Percentiles rank a stretch among this genome's conserved stretches.
Evolutionary conservation across 352 stramenopile genomes (phyloP).

Genomic region (Phytophthora sojae): DNA sequence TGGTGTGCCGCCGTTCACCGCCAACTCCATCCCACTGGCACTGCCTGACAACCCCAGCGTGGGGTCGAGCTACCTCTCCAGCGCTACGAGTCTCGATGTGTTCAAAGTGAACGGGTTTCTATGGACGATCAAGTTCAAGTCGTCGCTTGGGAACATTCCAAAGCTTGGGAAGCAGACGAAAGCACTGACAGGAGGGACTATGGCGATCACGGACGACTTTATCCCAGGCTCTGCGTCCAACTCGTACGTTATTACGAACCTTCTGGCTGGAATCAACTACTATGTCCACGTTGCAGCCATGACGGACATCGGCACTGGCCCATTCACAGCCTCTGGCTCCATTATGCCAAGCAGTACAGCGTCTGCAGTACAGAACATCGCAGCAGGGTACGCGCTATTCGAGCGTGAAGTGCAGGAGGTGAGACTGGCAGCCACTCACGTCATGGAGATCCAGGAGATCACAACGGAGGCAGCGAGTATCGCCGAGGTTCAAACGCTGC

Average conservation of each 20-base stretch:
- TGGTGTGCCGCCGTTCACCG: slow-evolving; percentile 35
- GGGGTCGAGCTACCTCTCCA: slow-evolving; percentile 46
- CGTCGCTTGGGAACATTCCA: slow-evolving; percentile 70
- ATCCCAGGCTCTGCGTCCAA: slow-evolving; percentile 46
- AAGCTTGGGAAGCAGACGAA: slow-evolving; percentile 43
- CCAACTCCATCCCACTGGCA: slow-evolving; percentile 65
- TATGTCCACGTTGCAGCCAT: slow-evolving; percentile 66
- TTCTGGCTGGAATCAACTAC: slow-evolving; percentile 74
- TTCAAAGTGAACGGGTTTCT: slow-evolving; percentile 83
- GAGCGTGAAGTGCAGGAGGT: slow-evolving; percentile 77
- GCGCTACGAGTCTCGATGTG: slow-evolving; percentile 45
- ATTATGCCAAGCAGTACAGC: slow-evolving; percentile 63
- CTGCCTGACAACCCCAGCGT: slow-evolving; percentile 30
- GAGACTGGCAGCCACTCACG: slow-evolving; percentile 65
- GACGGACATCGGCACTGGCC: slow-evolving; percentile 63
- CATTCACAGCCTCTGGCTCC: slow-evolving; percentile 47
- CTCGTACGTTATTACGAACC: slow-evolving; percentile 54
- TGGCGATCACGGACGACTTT: slow-evolving; percentile 58
- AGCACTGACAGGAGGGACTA: slow-evolving; percentile 23
- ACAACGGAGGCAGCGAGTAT: slow-evolving; percentile 65
- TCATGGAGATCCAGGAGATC: slow-evolving; percentile 80
- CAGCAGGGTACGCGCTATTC: slow-evolving; percentile 65
- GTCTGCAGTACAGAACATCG: slow-evolving; percentile 55
- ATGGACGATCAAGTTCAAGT: slow-evolving; percentile 86
- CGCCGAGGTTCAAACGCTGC: slow-evolving; percentile 75